Conservation (phyloP, 2,329 filamentous ascomycete genomes). For the Colletotrichum cereale region DNA sequence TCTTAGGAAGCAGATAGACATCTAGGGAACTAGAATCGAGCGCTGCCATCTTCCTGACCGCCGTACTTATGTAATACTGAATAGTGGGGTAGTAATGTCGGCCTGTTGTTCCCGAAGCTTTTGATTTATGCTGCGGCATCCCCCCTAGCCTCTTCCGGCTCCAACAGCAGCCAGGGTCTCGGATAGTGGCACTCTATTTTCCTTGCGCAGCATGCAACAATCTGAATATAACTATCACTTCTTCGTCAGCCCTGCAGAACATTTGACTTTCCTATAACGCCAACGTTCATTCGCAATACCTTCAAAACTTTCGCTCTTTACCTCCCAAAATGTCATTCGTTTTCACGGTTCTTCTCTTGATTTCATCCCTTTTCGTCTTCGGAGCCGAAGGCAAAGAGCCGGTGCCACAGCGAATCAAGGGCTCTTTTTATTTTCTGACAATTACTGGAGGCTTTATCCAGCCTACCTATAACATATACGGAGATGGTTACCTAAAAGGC, state of each 20-base stretch:
- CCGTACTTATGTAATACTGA: too few relatives aligned
- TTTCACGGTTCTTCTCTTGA: not conserved
- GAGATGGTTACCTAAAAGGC: not conserved
- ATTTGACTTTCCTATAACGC: not conserved
- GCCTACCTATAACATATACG: not conserved
- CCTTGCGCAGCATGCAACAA: rapidly evolving
- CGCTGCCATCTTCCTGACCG: too few relatives aligned
- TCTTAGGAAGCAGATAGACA: not conserved
- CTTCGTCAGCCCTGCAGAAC: not conserved
- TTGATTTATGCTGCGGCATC: too few relatives aligned
- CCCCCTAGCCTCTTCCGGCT: too few relatives aligned
- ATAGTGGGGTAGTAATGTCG: too few relatives aligned
- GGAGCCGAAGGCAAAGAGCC: too few relatives aligned
- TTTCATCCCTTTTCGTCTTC: not conserved
- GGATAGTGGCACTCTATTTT: not conserved
- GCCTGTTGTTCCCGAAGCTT: too few relatives aligned
- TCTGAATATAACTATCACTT: not conserved
- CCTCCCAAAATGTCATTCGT: not conserved
- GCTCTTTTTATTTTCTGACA: not conserved
- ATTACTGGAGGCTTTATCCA: not conserved
- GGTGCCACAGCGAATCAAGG: not conserved
- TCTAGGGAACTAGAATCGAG: not conserved
- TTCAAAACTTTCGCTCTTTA: not conserved
- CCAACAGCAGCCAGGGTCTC: not conserved
- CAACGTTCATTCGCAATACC: not conserved